Percentiles rank a stretch among this genome's conserved stretches.
Evolutionary conservation across 75 land plant genomes (phyloP).

Genomic region (Adiantum capillusveneris): DNA sequence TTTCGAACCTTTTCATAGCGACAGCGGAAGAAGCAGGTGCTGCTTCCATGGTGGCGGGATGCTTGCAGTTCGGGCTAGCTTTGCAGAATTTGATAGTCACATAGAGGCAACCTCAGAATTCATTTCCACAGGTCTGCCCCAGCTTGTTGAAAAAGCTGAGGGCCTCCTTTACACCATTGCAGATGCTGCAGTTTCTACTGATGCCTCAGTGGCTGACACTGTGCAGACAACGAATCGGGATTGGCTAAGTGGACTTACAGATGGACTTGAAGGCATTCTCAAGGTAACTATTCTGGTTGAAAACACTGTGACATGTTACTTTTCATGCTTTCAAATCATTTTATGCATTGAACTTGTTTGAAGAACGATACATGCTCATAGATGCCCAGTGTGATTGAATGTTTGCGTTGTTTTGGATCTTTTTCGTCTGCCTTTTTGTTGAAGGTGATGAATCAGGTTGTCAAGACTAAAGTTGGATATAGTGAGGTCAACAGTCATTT

Average conservation of each 20-base stretch:
- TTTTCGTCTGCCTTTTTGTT: too few species aligned
- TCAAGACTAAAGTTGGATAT: too few species aligned
- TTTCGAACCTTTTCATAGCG: too few species aligned
- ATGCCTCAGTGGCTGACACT: constrained; percentile 15
- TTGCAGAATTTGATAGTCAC: not conserved
- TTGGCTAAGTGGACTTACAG: constrained; percentile 80
- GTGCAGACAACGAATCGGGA: constrained; percentile 42
- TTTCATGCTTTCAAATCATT: too few species aligned
- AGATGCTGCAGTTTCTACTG: constrained; percentile 66
- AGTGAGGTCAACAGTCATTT: too few species aligned
- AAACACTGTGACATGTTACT: too few species aligned
- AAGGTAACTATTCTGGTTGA: too few species aligned
- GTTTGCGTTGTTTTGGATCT: too few species aligned
- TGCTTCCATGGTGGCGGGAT: not conserved
- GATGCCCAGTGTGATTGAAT: too few species aligned
- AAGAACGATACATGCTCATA: not conserved
- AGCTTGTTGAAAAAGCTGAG: constrained; percentile 48
- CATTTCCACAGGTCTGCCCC: constrained; percentile 16
- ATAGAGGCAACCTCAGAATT: too few species aligned
- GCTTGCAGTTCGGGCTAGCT: not conserved
- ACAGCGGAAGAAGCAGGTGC: not conserved
- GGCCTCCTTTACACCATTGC: constrained; percentile 71
- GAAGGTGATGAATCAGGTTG: too few species aligned
- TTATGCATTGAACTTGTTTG: not conserved
- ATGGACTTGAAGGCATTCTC: constrained; percentile 52